These are phyloP conservation scores for Mrakiaceae sp. DNA, from an alignment of 1,284 basidiomycete species.

Conservation along the genomic window DNA sequence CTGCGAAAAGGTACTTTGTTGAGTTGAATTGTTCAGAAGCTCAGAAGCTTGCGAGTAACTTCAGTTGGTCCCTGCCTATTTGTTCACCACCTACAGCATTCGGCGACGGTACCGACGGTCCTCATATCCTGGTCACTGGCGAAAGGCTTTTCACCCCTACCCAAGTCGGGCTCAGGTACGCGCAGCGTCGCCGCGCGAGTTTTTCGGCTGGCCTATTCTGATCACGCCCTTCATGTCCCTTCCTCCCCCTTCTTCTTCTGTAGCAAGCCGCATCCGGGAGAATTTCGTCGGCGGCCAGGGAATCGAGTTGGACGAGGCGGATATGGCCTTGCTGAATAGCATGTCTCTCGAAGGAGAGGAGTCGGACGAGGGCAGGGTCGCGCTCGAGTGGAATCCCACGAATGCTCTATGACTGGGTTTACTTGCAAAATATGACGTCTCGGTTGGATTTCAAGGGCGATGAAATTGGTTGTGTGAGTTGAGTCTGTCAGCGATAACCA, in stretches of 20 bases:
- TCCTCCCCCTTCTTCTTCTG: no score
- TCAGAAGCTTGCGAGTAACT: no score
- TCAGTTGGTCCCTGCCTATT: no score
- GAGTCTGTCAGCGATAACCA: no score
- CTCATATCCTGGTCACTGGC: conserved; percentile 18
- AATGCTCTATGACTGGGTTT: background rate
- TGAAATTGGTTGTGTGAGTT: no score
- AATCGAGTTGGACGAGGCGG: conserved; percentile 7
- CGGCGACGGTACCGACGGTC: conserved; percentile 14
- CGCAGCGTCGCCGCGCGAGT: background rate
- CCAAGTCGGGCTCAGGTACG: conserved; percentile 10
- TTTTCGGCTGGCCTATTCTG: no score
- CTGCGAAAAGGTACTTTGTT: conserved; percentile 8
- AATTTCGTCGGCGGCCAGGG: conserved; percentile 10
- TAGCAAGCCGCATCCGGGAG: conserved; percentile 4
- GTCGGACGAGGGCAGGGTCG: conserved; percentile 10
- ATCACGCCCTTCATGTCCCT: no score
- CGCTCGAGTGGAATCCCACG: conserved; percentile 21
- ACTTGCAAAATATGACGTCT: no score
- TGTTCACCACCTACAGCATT: conserved; percentile 1
- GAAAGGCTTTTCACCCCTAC: conserved; percentile 17
- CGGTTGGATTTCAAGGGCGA: no score
- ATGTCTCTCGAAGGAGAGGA: conserved; percentile 14
- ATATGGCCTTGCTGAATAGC: conserved; percentile 8
- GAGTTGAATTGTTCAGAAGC: background rate